Percentiles rank a stretch among this genome's conserved stretches.
These are phyloP conservation scores for Lonicera japonica DNA, from an alignment of 129 eudicot genomes.

Conservation along the genomic window DNA sequence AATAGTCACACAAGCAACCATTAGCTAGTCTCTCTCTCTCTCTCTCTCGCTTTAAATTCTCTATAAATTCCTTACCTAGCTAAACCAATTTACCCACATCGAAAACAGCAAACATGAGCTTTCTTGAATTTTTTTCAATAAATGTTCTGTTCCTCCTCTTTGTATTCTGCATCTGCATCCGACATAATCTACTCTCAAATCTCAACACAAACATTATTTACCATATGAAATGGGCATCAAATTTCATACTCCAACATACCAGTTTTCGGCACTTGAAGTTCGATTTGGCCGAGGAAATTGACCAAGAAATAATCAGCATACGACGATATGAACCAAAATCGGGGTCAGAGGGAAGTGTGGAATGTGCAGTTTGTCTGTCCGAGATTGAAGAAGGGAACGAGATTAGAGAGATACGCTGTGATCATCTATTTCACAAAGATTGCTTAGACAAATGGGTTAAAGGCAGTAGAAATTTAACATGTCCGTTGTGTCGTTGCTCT, in stretches of 20 bases:
- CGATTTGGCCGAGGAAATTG: neutral
- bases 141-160: neutral
- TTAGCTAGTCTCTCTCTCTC: no score
- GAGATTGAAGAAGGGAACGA: constrained; percentile 32
- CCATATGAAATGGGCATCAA: neutral
- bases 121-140: neutral
- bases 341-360: constrained; percentile 5
- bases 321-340: neutral
- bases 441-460: constrained; percentile 36
- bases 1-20: no score
- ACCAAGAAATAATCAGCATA: neutral
- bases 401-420: constrained; percentile 29
- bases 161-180: neutral
- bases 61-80: no score
- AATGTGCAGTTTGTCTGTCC: constrained; percentile 34
- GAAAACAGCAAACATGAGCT: neutral
- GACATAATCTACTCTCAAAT: neutral
- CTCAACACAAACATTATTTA: no score
- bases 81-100: neutral
- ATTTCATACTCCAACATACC: neutral
- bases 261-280: neutral
- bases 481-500: constrained; percentile 33
- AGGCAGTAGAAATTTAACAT: constrained; percentile 26
- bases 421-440: constrained; percentile 39
- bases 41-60: no score